phyloP scores from a whole-genome alignment of 1,284 basidiomycete genomes.

The Erythrobasidium hasegawianum region DNA sequence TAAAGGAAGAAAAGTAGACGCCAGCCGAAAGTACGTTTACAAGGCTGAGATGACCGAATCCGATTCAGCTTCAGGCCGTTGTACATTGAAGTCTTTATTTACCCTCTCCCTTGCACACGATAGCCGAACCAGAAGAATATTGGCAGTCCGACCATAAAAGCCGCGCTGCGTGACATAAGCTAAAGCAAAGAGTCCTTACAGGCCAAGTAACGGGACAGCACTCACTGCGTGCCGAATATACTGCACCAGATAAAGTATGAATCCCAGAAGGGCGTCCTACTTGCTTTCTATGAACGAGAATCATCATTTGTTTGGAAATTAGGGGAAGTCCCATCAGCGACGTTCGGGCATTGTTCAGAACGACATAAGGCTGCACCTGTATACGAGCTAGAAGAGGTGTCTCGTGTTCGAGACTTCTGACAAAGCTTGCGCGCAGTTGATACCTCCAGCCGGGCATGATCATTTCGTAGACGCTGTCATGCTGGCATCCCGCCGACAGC shows the following conservation, averaged over 20 bases:
- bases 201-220: background rate
- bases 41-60: too few species aligned
- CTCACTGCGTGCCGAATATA: constrained; percentile 64
- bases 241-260: constrained; percentile 87
- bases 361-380: constrained; percentile 57
- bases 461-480: constrained; percentile 62
- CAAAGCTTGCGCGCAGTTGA: constrained; percentile 59
- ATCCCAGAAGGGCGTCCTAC: constrained; percentile 71
- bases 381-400: constrained; percentile 63
- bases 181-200: background rate
- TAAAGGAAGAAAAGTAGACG: constrained; percentile 75
- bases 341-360: background rate
- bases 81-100: constrained; percentile 47
- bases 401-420: constrained; percentile 62
- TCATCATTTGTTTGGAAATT: background rate
- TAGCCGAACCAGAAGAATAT: constrained; percentile 83
- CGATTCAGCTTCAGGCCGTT: too few species aligned
- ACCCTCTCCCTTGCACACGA: constrained; percentile 68
- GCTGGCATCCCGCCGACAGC: constrained; percentile 42
- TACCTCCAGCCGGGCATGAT: constrained; percentile 67
- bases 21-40: constrained; percentile 71
- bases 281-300: constrained; percentile 52
- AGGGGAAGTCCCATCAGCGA: background rate
- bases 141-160: constrained; percentile 87
- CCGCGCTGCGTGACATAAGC: constrained; percentile 51